A percentile compares a stretch with the other conserved stretches of the same genome.
These are phyloP conservation scores for Astraeus odoratus DNA, from an alignment of 768 basidiomycete species.

Conservation along the genomic window DNA sequence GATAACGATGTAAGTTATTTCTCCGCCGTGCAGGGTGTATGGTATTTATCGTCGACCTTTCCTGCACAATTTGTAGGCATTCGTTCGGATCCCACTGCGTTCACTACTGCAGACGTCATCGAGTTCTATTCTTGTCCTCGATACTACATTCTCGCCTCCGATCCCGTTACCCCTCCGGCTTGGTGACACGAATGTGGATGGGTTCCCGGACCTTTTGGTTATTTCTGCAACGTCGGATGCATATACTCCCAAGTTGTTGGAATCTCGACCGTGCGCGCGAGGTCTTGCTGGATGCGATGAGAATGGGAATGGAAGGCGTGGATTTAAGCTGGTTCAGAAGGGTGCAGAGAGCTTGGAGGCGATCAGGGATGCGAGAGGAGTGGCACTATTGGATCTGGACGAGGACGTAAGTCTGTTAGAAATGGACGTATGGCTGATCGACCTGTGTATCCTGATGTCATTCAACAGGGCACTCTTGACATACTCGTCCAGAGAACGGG, in stretches of 20 bases:
- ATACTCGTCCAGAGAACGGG: constrained; percentile 87
- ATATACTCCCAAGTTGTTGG: constrained; percentile 53
- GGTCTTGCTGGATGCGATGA: constrained; percentile 52
- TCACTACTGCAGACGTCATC: constrained; percentile 44
- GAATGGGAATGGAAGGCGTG: constrained; percentile 48
- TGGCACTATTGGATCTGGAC: constrained; percentile 85
- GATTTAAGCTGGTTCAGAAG: constrained; percentile 50
- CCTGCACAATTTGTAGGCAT: constrained; percentile 38
- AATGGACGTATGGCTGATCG: too few species aligned
- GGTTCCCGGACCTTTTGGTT: constrained; percentile 82
- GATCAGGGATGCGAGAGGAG: constrained; percentile 73
- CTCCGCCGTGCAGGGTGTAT: not conserved
- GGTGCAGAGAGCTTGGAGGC: constrained; percentile 56
- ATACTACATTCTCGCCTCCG: constrained; percentile 56
- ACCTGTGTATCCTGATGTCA: constrained; percentile 51
- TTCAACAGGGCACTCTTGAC: constrained; percentile 86
- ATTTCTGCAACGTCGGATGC: constrained; percentile 40
- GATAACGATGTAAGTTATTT: constrained; percentile 43
- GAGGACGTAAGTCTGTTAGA: constrained; percentile 68
- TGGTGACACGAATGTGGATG: constrained; percentile 90
- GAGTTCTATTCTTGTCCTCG: constrained; percentile 60
- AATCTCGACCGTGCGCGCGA: constrained; percentile 53
- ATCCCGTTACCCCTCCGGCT: constrained; percentile 74
- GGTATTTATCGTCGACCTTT: not conserved
- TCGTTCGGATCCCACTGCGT: constrained; percentile 58